Base-by-base conservation (phyloP, 345 rosid genomes). In the Citrus trifoliata region DNA sequence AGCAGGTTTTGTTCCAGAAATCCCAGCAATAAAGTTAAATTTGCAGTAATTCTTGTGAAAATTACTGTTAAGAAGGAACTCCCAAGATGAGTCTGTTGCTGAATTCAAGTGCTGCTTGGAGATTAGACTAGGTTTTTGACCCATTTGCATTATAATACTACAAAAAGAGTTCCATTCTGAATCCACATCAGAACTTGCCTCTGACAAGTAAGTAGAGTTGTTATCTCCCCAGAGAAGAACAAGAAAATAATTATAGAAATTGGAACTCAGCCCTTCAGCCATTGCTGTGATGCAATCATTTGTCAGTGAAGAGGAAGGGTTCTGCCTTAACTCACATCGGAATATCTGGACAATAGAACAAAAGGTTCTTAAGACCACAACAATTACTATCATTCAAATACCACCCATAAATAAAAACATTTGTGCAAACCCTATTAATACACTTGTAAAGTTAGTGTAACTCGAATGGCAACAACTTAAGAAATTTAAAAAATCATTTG, bases 281-380 rank as follows among this genome's bases (percentile, higher is more conserved):
- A 95, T 82, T 80, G 97, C 90, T 73, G 91, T 84, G 81, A 95
- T 85, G 85, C 97, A 93, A 86, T 93, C 99, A 85, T 85, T 88
- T 67, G 91, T 91, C 91, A 95, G 86, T 37, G 88, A 92, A 81
- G 93, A 93, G 75, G 97, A 91, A 64, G 97, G 98, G 66, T 86
- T 83, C 77, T 86, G 86, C 71, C 87, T 88, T 71, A 95, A 80
- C 42, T 86, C 90, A 85, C 99, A 95, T 76, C 99, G 95, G 77
- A 92, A 88, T 75, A 92, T 88, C 99, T 95, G 74, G 61, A 80
- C 51, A 65, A 83, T 58, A 64, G 68, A 56, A 61, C 70, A 81
- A 80, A 82, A 10, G 40, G 10, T 75, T 71, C 48, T 64, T 56
- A 73, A 67, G 61, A 30, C 48, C 28, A 42, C 58, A 40, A 37